A percentile compares a stretch with the other conserved stretches of the same genome.
phyloP scores from a whole-genome alignment of 352 stramenopile species.

The Phytopythium ostracodes region DNA sequence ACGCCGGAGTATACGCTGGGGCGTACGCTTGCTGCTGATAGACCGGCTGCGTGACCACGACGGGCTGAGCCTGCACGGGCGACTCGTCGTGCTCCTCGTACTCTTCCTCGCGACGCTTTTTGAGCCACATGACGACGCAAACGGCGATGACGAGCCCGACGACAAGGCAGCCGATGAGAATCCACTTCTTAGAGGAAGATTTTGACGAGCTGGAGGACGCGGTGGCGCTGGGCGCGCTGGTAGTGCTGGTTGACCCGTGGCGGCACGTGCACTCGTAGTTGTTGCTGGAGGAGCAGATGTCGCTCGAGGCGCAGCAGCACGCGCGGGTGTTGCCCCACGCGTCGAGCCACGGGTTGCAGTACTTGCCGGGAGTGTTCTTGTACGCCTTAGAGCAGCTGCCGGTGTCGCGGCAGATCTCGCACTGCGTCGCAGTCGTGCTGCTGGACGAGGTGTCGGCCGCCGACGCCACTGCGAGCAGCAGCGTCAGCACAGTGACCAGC shows the following conservation, averaged over 20 bases:
- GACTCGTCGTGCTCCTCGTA: background rate
- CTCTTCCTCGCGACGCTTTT: background rate
- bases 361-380: constrained; percentile 29
- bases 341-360: constrained; percentile 51
- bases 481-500: background rate
- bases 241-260: background rate
- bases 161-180: background rate
- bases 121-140: background rate
- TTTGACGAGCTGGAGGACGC: background rate
- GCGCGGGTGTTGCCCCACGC: constrained; percentile 23
- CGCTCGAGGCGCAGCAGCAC: constrained; percentile 46
- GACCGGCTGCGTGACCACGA: background rate
- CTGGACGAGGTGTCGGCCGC: constrained; percentile 8
- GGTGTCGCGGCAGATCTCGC: constrained; percentile 46
- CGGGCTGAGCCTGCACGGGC: background rate
- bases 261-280: constrained; percentile 46
- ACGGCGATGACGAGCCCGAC: background rate
- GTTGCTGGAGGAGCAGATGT: constrained; percentile 31
- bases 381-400: constrained; percentile 46
- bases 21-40: constrained; percentile 1
- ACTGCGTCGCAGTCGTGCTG: constrained; percentile 18
- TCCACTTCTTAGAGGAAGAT: background rate
- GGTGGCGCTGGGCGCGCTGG: background rate
- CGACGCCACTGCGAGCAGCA: background rate
- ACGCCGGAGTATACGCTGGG: background rate